Base-by-base conservation (phyloP, 2,329 filamentous ascomycete species). In the Penicillium sp. region DNA sequence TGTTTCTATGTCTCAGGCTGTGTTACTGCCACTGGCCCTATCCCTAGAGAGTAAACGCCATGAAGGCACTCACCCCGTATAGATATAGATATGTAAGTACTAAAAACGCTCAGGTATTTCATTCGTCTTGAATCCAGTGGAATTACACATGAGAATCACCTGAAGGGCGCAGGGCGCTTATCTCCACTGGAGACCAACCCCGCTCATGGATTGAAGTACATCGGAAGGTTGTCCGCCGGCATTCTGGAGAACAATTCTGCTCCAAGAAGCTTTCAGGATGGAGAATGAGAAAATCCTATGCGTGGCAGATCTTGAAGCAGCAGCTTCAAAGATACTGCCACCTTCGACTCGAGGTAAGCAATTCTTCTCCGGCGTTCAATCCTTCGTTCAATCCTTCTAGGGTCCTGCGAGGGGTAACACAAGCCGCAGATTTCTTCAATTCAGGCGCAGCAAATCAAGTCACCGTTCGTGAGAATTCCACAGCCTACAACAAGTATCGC, bases 351-450 rank as follows among this genome's bases (percentile, higher is more conserved):
- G 57, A 67, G 65, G 64, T 68, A 65, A 52, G 1, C 11, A 22
- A 30, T 30, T 16, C 22, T 8, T 14, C 19, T 25, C 10, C 11
- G 6, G 14, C 16, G 11, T 8, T 37, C 13, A 38, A 6, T 14
- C 25, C 2, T 11, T 1, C 16, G 11, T 8, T 37, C 13, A 38
- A 6, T 14, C 25, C 2, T 11, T 1, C 2, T 25, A 28, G 11
- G 43, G 14, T 26, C 43, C 57, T 61, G 64, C 51, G 33, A 40
- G 19, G 55, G 51, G 55, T n/a, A 22, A 25, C 13, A 30, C 10
- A 25, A 45, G 26, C 37, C 40, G 13, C 62, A 79, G 83, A 85
- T 53, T 86, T 85, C 73, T 85, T 81, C 73, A 85, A 86, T 65
- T 83, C 82, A 55, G 84, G 84, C 5, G 82, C 83, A 35, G 71